Percentiles rank a stretch among this genome's conserved stretches.
Conservation (phyloP, 345 rosid species). For the Citrus hindsii region DNA sequence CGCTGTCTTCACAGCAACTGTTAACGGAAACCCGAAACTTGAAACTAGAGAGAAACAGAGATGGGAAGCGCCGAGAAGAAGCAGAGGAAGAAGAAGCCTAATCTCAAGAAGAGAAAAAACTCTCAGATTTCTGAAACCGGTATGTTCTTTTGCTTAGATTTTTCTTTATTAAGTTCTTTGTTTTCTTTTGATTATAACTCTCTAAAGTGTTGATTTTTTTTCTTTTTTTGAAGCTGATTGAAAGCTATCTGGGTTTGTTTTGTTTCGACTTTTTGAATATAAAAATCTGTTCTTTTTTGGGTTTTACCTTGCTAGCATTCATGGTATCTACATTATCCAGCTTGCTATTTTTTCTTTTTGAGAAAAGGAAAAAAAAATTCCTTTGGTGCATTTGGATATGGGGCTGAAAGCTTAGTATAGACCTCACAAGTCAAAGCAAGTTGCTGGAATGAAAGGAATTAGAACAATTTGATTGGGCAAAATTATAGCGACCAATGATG, state of each 20-base stretch:
- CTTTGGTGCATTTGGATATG: neutral
- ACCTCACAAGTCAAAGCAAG: neutral
- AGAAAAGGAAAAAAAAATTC: neutral
- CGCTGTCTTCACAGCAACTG: neutral
- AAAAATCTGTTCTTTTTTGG: neutral
- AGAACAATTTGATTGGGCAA: neutral
- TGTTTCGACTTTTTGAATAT: neutral
- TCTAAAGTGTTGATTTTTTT: neutral
- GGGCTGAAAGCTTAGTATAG: neutral
- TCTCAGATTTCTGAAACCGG: neutral
- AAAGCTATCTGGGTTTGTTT: neutral
- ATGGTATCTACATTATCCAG: neutral
- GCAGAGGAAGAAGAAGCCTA: neutral
- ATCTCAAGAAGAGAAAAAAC: neutral
- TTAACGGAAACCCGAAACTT: neutral
- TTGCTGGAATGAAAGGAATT: neutral
- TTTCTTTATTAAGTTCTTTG: neutral
- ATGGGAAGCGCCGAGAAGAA: slow-evolving; percentile 1
- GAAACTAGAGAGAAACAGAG: neutral
- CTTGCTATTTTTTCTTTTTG: neutral
- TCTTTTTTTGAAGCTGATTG: neutral
- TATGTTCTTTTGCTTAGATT: neutral
- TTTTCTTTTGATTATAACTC: neutral
- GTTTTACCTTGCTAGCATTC: neutral
- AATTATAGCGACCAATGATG: neutral